Conservation (phyloP, 2,329 filamentous ascomycete genomes). For the Emergomyces africanus region DNA sequence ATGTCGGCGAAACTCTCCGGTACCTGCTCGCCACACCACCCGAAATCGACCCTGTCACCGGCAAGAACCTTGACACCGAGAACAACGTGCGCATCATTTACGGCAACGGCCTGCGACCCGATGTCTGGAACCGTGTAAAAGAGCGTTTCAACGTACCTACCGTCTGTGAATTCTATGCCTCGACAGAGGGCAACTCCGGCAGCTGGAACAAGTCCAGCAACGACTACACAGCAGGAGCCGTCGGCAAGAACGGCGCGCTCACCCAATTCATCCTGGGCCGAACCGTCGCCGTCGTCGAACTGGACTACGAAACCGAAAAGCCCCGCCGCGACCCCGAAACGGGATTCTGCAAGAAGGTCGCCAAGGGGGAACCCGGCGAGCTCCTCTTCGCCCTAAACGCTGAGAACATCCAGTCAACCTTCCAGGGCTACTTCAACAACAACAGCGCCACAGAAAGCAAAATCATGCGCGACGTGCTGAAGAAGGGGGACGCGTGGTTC, state of each 20-base stretch:
- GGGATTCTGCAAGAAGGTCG: slow-evolving; percentile 51
- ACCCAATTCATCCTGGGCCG: slow-evolving; percentile 42
- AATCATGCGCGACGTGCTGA: slow-evolving; percentile 59
- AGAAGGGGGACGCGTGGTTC: slow-evolving; percentile 69
- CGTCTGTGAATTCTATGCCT: slow-evolving; percentile 69
- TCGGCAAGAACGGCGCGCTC: slow-evolving; percentile 59
- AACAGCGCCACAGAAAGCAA: slow-evolving; percentile 57
- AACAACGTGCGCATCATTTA: slow-evolving; percentile 64
- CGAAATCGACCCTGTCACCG: slow-evolving; percentile 49
- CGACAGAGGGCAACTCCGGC: slow-evolving; percentile 58
- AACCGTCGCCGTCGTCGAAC: slow-evolving; percentile 47
- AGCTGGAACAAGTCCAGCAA: slow-evolving; percentile 65
- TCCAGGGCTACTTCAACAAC: slow-evolving; percentile 76
- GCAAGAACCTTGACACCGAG: slow-evolving; percentile 56
- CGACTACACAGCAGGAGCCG: slow-evolving; percentile 59
- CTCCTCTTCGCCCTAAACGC: slow-evolving; percentile 59
- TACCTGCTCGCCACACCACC: slow-evolving; percentile 60
- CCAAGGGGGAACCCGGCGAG: slow-evolving; percentile 56
- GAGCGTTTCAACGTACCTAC: slow-evolving; percentile 62
- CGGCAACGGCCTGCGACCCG: slow-evolving; percentile 73
- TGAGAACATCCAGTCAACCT: slow-evolving; percentile 48
- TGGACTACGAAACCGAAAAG: slow-evolving; percentile 58
- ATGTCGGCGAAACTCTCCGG: slow-evolving; percentile 76
- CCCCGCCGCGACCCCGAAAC: slow-evolving; percentile 56
- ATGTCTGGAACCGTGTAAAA: slow-evolving; percentile 76